Evolutionary conservation across 1,284 basidiomycete genomes (phyloP), one percentile per base, ranked within the genome.

Genomic region (Leccinum subspadiceum): DNA sequence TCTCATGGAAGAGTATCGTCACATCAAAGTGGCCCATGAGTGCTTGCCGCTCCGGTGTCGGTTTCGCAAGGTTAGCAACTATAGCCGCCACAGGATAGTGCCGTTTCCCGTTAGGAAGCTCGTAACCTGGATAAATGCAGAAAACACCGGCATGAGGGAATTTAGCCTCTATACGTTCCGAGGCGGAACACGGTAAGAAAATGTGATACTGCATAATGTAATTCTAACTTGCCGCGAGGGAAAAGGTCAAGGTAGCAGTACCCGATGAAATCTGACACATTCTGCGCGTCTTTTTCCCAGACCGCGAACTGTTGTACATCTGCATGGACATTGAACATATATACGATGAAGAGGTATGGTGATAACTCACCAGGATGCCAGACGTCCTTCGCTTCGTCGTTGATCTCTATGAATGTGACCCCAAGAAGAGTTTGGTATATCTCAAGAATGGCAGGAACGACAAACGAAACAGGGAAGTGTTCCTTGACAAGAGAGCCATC

Each of bases 191-290:
- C 15, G 3, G 49, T 13, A 29, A 62, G 17, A 51, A 41, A 15
- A 10, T n/a, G 15, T 35, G 10, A 22, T 44, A 54, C 22, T 33
- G 9, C 29, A 37, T 15, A 46, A 33, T 13, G 4, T 4, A 20
- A 31, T 2, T 48, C 2, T 3, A 53, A 75, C 78, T 8, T 70
- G 89, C 89, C 81, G 49, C 92, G 85, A 57, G 93, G 92, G 80
- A 90, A 94, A 41, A 95, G 81, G 69, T 95, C 93, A 26, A 94
- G 85, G 69, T 93, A 92, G 70, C 90, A 89, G 72, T 91, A 87
- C 15, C 93, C 90, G 37, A 93, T 72, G 66, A 93, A 93, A 37
- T 80, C 87, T 2, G 82, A 80, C 64, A 81, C 84, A 66, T 87
- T 85, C 61, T 82, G 86, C 8, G 87, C 85, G 62, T 83, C 84